phyloP scores from a whole-genome alignment of 2,329 filamentous ascomycete species.

The Nigrospora sphaerica region DNA sequence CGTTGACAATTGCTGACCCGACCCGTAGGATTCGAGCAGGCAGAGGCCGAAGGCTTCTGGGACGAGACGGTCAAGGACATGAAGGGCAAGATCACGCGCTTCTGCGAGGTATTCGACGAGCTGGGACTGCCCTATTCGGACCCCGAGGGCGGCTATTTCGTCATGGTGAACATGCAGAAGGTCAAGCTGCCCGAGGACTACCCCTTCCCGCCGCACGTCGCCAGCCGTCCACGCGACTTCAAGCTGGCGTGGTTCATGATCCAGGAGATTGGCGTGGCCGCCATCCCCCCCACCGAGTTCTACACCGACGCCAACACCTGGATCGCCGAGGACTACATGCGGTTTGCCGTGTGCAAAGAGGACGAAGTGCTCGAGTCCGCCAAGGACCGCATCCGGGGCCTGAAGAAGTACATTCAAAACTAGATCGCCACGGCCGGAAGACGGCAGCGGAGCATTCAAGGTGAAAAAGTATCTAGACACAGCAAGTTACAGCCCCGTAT shows the following conservation, averaged over 20 bases:
- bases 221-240: slow-evolving; percentile 81
- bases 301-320: slow-evolving; percentile 80
- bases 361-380: slow-evolving; percentile 76
- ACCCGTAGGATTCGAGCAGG: slow-evolving; percentile 68
- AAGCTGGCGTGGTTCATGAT: slow-evolving; percentile 96
- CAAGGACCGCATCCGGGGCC: slow-evolving; percentile 64
- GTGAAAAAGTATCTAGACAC: too few relatives aligned
- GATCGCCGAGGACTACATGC: slow-evolving; percentile 85
- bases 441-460: too few relatives aligned
- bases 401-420: slow-evolving; percentile 61
- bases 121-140: slow-evolving; percentile 76
- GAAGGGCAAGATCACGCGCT: slow-evolving; percentile 79
- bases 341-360: slow-evolving; percentile 95
- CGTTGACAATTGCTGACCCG: not conserved
- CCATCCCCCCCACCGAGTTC: slow-evolving; percentile 95
- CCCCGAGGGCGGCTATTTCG: slow-evolving; percentile 95
- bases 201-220: slow-evolving; percentile 83
- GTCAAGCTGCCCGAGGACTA: slow-evolving; percentile 80
- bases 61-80: slow-evolving; percentile 75
- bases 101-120: slow-evolving; percentile 76
- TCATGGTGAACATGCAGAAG: slow-evolving; percentile 87
- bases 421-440: not conserved
- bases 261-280: slow-evolving; percentile 89
- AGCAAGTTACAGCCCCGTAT: too few relatives aligned
- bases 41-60: slow-evolving; percentile 83